Conservation (phyloP, 2,329 filamentous ascomycete genomes). For the Diaporthe ampelina region DNA sequence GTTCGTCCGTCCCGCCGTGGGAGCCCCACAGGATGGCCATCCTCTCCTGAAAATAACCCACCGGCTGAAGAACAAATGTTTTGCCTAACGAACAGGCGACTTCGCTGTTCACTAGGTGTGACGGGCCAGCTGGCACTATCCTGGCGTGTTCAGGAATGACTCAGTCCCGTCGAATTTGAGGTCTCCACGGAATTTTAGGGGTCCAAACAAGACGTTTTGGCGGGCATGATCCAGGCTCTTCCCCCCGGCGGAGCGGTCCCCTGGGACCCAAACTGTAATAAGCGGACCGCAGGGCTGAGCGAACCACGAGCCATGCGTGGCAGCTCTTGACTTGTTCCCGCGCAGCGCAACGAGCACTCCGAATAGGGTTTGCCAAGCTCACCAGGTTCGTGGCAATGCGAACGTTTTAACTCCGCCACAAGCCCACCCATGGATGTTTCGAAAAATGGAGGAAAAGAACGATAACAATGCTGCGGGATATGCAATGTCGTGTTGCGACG, state of each 20-base stretch:
- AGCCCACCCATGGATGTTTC: slow-evolving; percentile 13
- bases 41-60: slow-evolving; percentile 17
- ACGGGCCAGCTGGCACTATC: slow-evolving; percentile 9
- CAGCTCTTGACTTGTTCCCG: slow-evolving; percentile 10
- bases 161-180: neutral
- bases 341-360: neutral
- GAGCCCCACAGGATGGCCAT: slow-evolving; percentile 2
- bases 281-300: slow-evolving; percentile 31
- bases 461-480: neutral
- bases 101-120: neutral
- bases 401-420: slow-evolving; percentile 3
- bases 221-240: slow-evolving; percentile 19
- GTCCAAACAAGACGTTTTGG: neutral
- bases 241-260: slow-evolving; percentile 1
- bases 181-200: neutral
- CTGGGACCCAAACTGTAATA: slow-evolving; percentile 22
- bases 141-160: neutral
- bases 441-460: neutral
- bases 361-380: slow-evolving; percentile 27
- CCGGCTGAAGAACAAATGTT: neutral
- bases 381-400: neutral
- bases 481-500: slow-evolving; percentile 27
- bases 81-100: slow-evolving; percentile 10
- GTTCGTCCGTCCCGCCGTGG: neutral
- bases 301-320: slow-evolving; percentile 12